Evolutionary conservation across 768 basidiomycete species (phyloP), one percentile per base, ranked within the genome.

Genomic region (Cantharellus anzutake): DNA sequence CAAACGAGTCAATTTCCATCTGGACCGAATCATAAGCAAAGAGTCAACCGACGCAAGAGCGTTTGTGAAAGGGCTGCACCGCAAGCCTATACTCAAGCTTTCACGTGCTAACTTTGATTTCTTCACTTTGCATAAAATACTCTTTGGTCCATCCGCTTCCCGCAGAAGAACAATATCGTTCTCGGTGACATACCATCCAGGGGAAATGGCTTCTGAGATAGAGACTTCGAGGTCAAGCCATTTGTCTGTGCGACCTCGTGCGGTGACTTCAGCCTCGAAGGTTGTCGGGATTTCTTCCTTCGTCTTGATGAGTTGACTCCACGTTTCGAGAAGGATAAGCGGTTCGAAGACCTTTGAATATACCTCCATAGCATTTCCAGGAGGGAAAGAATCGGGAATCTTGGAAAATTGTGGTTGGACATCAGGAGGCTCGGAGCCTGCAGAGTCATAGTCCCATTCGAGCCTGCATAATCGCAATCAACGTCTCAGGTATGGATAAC

Each of bases 121-220:
- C 59, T 77, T 74, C 2, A 81, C 78, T 71, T 94, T 97, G 1
- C 81, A 90, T 64, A 97, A 77, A 4, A 83, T 68, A 11, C 73
- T 74, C 60, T 74, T 76, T 51, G 77, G 71, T 34, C 72, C 73
- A n/a, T 71, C 76, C 14, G 77, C 74, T 55, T 82, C 78, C 51
- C 77, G 75, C 20, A 98, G 74, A 2, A 93, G 71, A n/a, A 97
- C 80, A 14, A 98, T 73, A 66, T 98, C 93, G 2, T 81, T 81
- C 57, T 98, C 94, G 16, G 77, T 73, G 53, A 93, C 71, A 60
- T 73, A 80, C 82, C 84, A 92, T 34, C 83, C 82, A 62, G 77
- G 81, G 59, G 76, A 76, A 5, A 89, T 71, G 51, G 71, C 70
- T 11, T 78, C 80, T 4, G 74, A 68, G 59, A 92, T 76, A 0